A percentile compares a stretch with the other conserved stretches of the same genome.
phyloP scores from a whole-genome alignment of 139 green algal species.

The Monoraphidium neglectum region DNA sequence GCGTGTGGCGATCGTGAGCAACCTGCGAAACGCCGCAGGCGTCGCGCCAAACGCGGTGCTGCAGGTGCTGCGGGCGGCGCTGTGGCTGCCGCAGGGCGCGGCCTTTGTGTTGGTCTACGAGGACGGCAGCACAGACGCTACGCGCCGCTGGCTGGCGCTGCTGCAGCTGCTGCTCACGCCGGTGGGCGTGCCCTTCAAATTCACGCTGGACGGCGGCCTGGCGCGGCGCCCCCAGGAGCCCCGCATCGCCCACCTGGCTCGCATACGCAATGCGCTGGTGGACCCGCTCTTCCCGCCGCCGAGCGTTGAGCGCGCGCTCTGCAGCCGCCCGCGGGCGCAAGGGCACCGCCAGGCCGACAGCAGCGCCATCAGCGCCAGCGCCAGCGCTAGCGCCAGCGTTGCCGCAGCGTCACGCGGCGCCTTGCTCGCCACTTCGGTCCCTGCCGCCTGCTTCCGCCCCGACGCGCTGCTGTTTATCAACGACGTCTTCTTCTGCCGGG shows the following conservation, averaged over 20 bases:
- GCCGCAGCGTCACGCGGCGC: neutral
- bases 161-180: constrained; percentile 1
- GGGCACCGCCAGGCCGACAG: neutral
- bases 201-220: neutral
- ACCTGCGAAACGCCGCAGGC: constrained; percentile 42
- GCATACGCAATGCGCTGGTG: constrained; percentile 45
- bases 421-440: neutral
- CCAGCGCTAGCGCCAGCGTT: neutral
- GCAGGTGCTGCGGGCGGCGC: constrained; percentile 21
- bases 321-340: neutral
- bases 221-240: neutral
- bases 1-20: constrained; percentile 35
- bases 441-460: neutral
- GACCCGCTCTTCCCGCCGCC: constrained; percentile 12
- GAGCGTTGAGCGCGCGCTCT: neutral
- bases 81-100: neutral
- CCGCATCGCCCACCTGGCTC: constrained; percentile 46
- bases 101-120: neutral
- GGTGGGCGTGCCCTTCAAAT: neutral
- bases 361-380: neutral
- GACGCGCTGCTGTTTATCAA: constrained; percentile 59
- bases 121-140: neutral
- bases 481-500: constrained; percentile 58
- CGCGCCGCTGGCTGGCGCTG: neutral
- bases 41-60: constrained; percentile 51